Evolutionary conservation across 306 rosid genomes (phyloP).

Genomic region (Biancaea sappan): DNA sequence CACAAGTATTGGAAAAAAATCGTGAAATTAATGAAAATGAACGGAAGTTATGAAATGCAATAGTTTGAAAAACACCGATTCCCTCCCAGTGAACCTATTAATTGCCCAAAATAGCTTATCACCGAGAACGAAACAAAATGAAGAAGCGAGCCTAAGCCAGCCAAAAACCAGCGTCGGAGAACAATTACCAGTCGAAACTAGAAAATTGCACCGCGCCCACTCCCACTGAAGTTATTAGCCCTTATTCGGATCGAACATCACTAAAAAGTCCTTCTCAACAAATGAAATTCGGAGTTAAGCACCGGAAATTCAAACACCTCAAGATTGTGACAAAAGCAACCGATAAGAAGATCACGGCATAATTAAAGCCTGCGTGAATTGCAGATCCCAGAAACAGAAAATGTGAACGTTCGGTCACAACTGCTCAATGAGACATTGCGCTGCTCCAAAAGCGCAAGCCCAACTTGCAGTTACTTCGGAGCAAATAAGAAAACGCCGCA

Average conservation of each 20-base stretch:
- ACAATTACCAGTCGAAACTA: conserved; percentile 19
- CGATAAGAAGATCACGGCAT: background rate
- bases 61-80: background rate
- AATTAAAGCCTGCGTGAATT: background rate
- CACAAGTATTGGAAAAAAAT: background rate
- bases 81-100: background rate
- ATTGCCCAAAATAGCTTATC: background rate
- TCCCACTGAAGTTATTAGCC: background rate
- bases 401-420: background rate
- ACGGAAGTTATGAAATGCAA: background rate
- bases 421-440: conserved; percentile 5
- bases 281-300: background rate
- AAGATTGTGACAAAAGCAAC: background rate
- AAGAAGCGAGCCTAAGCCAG: background rate
- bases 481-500: background rate
- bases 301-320: background rate
- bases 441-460: background rate
- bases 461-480: background rate
- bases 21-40: background rate
- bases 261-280: background rate
- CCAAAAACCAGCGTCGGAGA: background rate
- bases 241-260: background rate
- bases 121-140: background rate
- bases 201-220: background rate
- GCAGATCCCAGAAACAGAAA: background rate